Evolutionary conservation across 2,329 filamentous ascomycete genomes (phyloP), one percentile per base, ranked within the genome.

Genomic region (Sarocladiaceae sp.): DNA sequence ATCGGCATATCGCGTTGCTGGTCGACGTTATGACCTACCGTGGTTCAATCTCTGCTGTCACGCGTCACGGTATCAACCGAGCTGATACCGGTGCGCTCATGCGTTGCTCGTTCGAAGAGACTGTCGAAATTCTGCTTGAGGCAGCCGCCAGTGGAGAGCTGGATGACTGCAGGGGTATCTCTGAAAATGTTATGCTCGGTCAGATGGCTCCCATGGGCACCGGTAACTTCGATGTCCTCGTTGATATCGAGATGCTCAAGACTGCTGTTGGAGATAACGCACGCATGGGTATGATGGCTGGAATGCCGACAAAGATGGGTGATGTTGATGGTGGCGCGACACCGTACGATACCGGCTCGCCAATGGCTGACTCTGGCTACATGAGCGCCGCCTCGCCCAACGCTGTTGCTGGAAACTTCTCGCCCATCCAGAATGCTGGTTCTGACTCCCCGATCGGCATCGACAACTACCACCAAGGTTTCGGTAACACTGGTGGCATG

Each of bases 91-190:
- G 93, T 72, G 94, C 93, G 9, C 76, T 98, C 57, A 98, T 98
- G 93, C 85, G 93, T 64, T 98, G 94, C 74, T 98, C 93, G 2
- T 98, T 98, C 68, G 93, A 98, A 68, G 94, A 98, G 66, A 98
- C 93, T 1, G 93, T 98, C 32, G 94, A 98, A 62, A 98, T 98
- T 72, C 73, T 98, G 44, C 80, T 98, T 16, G 93, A 98, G 61
- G 94, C 93, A 49, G 93, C 93, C 19, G 88, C 89, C 13, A 88
- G 88, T 42, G 93, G 93, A 61, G 93, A 98, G 65, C 76, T 98
- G 24, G 93, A 98, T 60, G 93, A 98, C 66, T 98, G 94, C 70
- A 86, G 89, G 48, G 93, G 93, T 74, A 91, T 98, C 42, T 97
- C 93, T 13, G 93, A 98, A 69, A 98, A 98, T 69, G 84, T 98